These are phyloP conservation scores for Solanum sitiens DNA, from an alignment of 257 asterid genomes.

Conservation along the genomic window DNA sequence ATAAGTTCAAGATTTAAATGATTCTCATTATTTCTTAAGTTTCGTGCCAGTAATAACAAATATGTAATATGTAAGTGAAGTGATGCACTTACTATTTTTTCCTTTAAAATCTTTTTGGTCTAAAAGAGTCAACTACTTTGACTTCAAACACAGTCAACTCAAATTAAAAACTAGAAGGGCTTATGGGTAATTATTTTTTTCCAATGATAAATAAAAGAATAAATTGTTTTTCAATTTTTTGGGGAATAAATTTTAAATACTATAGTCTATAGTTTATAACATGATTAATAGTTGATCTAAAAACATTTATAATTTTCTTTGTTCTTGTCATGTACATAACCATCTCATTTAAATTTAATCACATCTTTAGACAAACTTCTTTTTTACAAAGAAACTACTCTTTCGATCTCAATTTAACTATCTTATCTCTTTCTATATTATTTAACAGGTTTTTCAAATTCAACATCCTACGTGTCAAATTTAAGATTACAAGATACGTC, in stretches of 20 bases:
- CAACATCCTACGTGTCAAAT: rapidly evolving
- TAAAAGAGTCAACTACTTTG: background rate
- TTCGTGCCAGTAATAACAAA: background rate
- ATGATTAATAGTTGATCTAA: no score
- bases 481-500: background rate
- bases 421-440: background rate
- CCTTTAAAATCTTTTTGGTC: background rate
- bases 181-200: no score
- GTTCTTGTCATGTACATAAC: no score
- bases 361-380: no score
- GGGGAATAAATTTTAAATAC: no score
- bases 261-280: no score
- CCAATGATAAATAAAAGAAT: no score
- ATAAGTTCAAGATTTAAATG: background rate
- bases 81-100: background rate
- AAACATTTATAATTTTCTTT: no score
- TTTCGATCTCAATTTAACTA: background rate
- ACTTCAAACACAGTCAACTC: background rate
- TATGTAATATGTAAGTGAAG: background rate
- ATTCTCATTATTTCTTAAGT: no score
- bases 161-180: no score
- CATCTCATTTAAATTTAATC: no score
- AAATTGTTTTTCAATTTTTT: no score
- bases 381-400: background rate
- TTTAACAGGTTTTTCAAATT: background rate